Base-by-base conservation (phyloP, 1,139 yeast species). In the Hyphopichia buzzinii region DNA sequence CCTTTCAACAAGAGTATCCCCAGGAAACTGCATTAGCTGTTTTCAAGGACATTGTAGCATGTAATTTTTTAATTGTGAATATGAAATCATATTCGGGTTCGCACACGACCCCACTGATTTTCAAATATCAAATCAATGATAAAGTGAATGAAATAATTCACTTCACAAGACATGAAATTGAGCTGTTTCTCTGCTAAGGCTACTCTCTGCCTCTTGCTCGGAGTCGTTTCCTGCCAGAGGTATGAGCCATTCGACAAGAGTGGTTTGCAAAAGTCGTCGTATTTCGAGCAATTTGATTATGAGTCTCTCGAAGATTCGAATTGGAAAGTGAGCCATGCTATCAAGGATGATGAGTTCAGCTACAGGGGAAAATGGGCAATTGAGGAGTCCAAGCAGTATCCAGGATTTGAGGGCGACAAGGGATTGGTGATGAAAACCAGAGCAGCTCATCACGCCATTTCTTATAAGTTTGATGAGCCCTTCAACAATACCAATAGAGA, bases 401-500 rank as follows among this genome's bases (percentile, higher is more conserved):
- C 81, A 1, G 92, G 84, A 1, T 75, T 77, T 48, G 55, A 52
- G 13, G 74, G 74, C 38, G 95, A 87, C 58, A 70, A 70, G 40
- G 96, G 95, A 3, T 72, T 88, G 40, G 92, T 85, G 11, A 73
- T 83, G 58, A 83, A 82, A 55, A 66, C 84, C 10, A 79, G 78
- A 35, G 92, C 95, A 31, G 80, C 89, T 29, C 85, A 79, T 50
- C 88, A 86, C 59, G 95, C 94, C 21, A 84, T 88, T 44, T 78
- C 86, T 15, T 74, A 77, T 37, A 62, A 71, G 46, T 70, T 88
- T 33, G 75, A 74, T 19, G 44, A 60, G 33, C 73, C 81, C 2
- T 67, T 86, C 38, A 74, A 75, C 55, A 63, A 82, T 57, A 72
- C 66, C 16, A 73, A 71, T 47, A 68, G 78, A 37, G 81, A 88